These are phyloP conservation scores for Chlorociboria aeruginascens DNA, from an alignment of 495 filamentous ascomycete species.

Conservation along the genomic window DNA sequence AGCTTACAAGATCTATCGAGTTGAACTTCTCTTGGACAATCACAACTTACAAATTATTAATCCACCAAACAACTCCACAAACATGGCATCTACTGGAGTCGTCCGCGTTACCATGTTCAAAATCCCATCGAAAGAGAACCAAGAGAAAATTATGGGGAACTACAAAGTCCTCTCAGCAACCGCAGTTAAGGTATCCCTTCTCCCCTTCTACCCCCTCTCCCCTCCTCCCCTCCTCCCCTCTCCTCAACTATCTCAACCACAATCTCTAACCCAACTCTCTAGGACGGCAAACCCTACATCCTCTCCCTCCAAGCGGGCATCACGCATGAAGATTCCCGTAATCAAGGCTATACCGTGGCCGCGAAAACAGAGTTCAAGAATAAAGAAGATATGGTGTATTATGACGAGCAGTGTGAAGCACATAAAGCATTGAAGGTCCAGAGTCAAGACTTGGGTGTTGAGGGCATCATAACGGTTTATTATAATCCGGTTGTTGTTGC, in stretches of 20 bases:
- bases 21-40: no score
- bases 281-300: constrained; percentile 11
- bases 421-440: constrained; percentile 1
- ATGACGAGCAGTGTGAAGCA: constrained; percentile 46
- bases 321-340: not conserved
- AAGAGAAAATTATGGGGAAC: not conserved
- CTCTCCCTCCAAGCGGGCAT: constrained; percentile 4
- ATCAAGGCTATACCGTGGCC: constrained; percentile 47
- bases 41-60: no score
- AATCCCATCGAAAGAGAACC: not conserved
- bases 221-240: not conserved
- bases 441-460: not conserved
- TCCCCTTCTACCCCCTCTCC: not conserved
- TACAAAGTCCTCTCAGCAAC: not conserved
- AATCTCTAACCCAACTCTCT: not conserved
- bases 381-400: constrained; percentile 59
- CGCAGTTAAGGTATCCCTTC: constrained; percentile 2
- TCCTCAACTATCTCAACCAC: not conserved
- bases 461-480: constrained; percentile 2
- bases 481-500: not conserved
- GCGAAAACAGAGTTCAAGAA: constrained; percentile 45
- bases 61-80: not conserved
- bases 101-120: constrained; percentile 10
- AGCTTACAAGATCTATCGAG: no score
- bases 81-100: constrained; percentile 1